These are phyloP conservation scores for Yamadazyma siamensis DNA, from an alignment of 1,139 yeast genomes.

Conservation along the genomic window DNA sequence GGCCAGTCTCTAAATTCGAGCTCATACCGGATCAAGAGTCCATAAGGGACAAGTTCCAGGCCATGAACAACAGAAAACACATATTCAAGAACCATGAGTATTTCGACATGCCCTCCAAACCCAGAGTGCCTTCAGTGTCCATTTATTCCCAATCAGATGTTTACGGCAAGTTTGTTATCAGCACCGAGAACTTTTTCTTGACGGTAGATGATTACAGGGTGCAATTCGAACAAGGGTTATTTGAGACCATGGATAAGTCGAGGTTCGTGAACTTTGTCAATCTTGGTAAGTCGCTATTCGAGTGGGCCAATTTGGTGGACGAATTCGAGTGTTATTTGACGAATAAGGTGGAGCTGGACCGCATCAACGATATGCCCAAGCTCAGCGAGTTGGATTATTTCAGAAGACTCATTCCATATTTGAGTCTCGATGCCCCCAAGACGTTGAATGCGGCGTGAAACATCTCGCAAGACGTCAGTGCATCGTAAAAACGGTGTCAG, in stretches of 20 bases:
- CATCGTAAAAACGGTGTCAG: no score
- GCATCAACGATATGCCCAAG: conserved; percentile 19
- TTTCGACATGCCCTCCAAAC: conserved; percentile 19
- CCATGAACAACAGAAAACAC: conserved; percentile 16
- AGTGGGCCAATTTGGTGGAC: conserved; percentile 54
- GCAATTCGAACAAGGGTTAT: conserved; percentile 12
- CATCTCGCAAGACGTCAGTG: no score
- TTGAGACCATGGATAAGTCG: conserved; percentile 2
- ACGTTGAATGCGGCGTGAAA: conserved; percentile 29
- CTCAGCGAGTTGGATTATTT: conserved; percentile 34
- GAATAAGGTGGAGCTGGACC: conserved; percentile 34
- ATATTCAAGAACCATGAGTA: conserved; percentile 6
- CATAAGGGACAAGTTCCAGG: conserved; percentile 29
- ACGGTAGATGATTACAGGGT: conserved; percentile 11
- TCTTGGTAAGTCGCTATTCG: conserved; percentile 64
- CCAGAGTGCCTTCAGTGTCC: conserved; percentile 36
- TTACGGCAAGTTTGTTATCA: conserved; percentile 28
- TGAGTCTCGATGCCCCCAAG: conserved; percentile 38
- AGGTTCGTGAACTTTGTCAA: conserved; percentile 18
- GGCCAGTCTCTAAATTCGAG: conserved; percentile 49
- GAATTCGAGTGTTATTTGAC: conserved; percentile 59
- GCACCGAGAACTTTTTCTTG: conserved; percentile 21
- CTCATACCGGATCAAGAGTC: conserved; percentile 43
- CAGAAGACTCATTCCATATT: conserved; percentile 37
- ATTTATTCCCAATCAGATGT: conserved; percentile 31